Conservation (phyloP, 1,284 basidiomycete genomes). For the Ganoderma leucocontextum region DNA sequence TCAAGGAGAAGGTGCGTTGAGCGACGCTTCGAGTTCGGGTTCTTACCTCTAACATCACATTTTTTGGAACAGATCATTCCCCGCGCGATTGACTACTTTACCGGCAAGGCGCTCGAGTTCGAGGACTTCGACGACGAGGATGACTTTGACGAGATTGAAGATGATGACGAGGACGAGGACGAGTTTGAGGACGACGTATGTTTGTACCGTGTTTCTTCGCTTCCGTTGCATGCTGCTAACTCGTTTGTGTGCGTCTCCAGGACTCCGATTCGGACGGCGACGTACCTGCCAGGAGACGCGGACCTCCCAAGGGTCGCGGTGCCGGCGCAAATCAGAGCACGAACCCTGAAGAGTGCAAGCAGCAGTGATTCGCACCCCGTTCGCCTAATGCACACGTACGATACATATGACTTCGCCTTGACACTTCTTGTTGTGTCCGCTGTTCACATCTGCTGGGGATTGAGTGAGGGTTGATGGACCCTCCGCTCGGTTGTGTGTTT, state of each 20-base stretch:
- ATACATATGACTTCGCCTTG: neutral
- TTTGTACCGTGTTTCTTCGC: constrained; percentile 35
- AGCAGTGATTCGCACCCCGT: constrained; percentile 63
- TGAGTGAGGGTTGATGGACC: neutral
- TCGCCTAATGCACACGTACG: constrained; percentile 2
- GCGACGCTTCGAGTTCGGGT: neutral
- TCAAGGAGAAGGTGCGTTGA: constrained; percentile 88
- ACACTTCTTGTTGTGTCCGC: neutral
- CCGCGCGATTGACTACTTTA: constrained; percentile 95
- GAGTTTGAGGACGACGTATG: constrained; percentile 62
- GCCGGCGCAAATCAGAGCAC: constrained; percentile 52
- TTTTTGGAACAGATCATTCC: constrained; percentile 80
- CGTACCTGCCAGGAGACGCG: constrained; percentile 63
- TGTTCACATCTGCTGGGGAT: neutral
- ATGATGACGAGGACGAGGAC: constrained; percentile 59
- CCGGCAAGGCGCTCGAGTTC: constrained; percentile 93
- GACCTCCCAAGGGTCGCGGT: constrained; percentile 62
- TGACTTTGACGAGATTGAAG: constrained; percentile 68
- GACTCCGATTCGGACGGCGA: constrained; percentile 71
- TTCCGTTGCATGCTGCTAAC: constrained; percentile 24
- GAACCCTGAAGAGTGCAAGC: constrained; percentile 87
- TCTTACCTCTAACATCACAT: neutral
- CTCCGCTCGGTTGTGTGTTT: constrained; percentile 7
- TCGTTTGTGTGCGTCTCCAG: constrained; percentile 41
- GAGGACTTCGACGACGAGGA: constrained; percentile 82